phyloP scores from a whole-genome alignment of 768 basidiomycete genomes.

The Xerocomellus chrysenteron region DNA sequence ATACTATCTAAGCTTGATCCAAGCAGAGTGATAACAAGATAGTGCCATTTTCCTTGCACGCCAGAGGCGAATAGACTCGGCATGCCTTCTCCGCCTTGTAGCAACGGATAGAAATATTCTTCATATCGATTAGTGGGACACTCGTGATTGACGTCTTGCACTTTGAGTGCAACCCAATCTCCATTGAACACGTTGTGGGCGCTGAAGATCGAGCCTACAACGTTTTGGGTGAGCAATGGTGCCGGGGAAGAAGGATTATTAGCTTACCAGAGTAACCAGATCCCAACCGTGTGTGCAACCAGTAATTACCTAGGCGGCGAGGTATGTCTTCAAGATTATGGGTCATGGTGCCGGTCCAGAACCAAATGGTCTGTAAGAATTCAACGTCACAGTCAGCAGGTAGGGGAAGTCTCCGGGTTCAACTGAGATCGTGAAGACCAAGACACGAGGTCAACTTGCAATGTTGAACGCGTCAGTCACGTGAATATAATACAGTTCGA shows the following conservation, averaged over 20 bases:
- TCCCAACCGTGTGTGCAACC: constrained; percentile 57
- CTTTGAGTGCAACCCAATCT: constrained; percentile 68
- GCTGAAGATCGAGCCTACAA: constrained; percentile 67
- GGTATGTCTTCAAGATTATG: constrained; percentile 25
- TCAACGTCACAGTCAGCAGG: neutral
- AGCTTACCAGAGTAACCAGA: constrained; percentile 70
- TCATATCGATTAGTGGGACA: constrained; percentile 79
- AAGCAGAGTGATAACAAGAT: constrained; percentile 74
- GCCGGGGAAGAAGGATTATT: neutral
- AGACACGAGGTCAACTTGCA: constrained; percentile 9
- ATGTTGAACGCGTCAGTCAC: constrained; percentile 30
- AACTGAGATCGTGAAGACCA: neutral
- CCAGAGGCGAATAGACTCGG: constrained; percentile 68
- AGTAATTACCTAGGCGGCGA: constrained; percentile 56
- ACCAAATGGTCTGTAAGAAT: neutral
- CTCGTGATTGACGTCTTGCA: constrained; percentile 67
- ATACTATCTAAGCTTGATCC: constrained; percentile 68
- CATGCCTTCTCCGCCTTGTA: constrained; percentile 75
- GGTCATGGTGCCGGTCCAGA: constrained; percentile 11
- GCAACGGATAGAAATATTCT: constrained; percentile 60
- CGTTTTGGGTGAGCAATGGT: neutral
- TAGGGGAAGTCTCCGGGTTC: neutral
- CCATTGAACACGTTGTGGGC: constrained; percentile 57
- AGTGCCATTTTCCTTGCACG: constrained; percentile 59
- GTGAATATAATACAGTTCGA: constrained; percentile 6